Evolutionary conservation across 805 yeast species (phyloP), one percentile per base, ranked within the genome.

Genomic region (Komagataella populi): DNA sequence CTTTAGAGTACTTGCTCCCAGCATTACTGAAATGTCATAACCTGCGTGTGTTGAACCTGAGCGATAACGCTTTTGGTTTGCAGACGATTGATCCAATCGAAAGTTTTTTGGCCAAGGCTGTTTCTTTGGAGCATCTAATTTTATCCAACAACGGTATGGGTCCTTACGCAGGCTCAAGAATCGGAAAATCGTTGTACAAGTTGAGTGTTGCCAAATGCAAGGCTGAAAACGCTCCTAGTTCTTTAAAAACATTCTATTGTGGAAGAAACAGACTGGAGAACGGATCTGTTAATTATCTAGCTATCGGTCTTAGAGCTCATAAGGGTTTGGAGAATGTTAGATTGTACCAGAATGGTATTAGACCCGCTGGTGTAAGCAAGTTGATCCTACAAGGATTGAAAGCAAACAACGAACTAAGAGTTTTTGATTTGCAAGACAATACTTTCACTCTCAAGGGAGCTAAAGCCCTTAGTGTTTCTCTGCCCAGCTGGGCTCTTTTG

Each of bases 111-210:
- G 70, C 86, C 10, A 74, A 83, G 59, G 95, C 91, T 43, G 76
- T 79, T 16, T 81, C 95, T 23, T 70, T 93, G 52, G 84, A 87
- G 67, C 96, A 93, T 64, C 76, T 93, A 65, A 82, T 87, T 57
- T 73, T 93, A 55, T 84, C 96, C 48, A 93, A 93, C 69, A 93
- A 93, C 66, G 99, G 99, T 52, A 84, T 93, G 81, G 99, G 99
- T 43, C 99, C 99, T 23, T 85, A 85, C 64, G 96, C 98, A 0
- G 99, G 99, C 60, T 84, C 91, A 52, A 79, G 96, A 64, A 86
- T 93, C 55, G 99, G 97, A 54, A 80, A 81, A 59, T 87, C 96
- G 3, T 76, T 93, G 48, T 87, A 73, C 69, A 74, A 77, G 58
- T 75, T 91, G 56, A 80, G 93, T 18, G 66, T 65, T 50, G 83